phyloP scores from a whole-genome alignment of 495 filamentous ascomycete species.

The Astrothelium subdiscretum region DNA sequence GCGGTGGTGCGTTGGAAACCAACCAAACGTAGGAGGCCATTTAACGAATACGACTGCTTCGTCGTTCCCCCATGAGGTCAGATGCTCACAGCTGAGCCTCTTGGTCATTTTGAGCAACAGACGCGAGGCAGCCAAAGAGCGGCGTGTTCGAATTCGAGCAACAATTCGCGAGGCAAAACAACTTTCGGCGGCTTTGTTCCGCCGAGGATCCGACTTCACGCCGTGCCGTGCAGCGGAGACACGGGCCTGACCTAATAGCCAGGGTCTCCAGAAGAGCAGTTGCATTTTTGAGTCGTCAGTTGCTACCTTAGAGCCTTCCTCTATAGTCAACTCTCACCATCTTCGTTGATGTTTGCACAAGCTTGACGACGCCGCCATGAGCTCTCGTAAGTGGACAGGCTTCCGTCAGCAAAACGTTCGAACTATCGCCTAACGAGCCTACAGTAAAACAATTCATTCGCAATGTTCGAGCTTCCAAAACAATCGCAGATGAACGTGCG shows the following conservation, averaged over 20 bases:
- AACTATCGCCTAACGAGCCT: conserved; percentile 17
- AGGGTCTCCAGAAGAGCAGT: background rate
- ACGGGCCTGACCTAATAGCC: background rate
- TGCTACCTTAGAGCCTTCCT: too few species aligned
- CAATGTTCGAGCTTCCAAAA: conserved; percentile 96
- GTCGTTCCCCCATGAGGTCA: background rate
- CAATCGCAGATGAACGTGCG: conserved; percentile 93
- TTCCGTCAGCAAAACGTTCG: conserved; percentile 14
- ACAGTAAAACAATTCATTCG: conserved; percentile 99
- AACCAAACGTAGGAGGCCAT: background rate
- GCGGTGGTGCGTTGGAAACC: background rate
- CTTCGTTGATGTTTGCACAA: background rate
- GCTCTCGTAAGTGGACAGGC: conserved; percentile 47
- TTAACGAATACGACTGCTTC: background rate
- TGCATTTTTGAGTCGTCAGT: background rate
- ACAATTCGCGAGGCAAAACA: background rate
- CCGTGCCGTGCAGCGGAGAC: background rate
- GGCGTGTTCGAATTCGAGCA: too few species aligned
- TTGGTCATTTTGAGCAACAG: background rate
- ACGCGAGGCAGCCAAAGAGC: too few species aligned
- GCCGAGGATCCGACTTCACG: background rate
- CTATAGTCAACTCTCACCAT: background rate
- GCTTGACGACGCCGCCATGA: conserved; percentile 39
- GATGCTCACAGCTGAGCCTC: background rate
- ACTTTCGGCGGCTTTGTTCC: background rate